Evolutionary conservation across 116 monocot species (phyloP).

Genomic region (Thalassia testudinum): DNA sequence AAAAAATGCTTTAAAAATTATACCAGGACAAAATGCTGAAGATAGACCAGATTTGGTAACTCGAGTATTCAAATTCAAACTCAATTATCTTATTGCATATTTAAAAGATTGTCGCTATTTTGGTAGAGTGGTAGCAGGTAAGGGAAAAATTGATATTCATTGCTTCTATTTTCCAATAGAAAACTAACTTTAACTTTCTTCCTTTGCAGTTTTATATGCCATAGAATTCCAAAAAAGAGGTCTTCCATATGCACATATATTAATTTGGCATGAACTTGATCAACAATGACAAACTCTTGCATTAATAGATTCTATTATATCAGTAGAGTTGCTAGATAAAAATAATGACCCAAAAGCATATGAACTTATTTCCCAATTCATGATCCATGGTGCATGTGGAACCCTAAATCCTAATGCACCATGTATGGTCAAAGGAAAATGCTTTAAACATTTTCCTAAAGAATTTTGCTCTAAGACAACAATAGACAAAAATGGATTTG

Average conservation of each 20-base stretch:
- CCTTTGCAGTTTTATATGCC: too few species aligned
- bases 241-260: not conserved
- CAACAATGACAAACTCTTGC: not conserved
- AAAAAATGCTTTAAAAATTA: not conserved
- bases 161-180: too few species aligned
- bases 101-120: not conserved
- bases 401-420: not conserved
- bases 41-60: not conserved
- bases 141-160: too few species aligned
- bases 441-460: not conserved
- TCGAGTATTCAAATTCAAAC: not conserved
- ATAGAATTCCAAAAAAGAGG: not conserved
- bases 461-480: not conserved
- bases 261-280: not conserved
- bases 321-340: not conserved
- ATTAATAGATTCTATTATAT: not conserved
- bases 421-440: not conserved
- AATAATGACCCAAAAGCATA: not conserved
- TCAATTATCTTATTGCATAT: not conserved
- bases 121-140: not conserved
- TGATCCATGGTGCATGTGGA: constrained; percentile 1
- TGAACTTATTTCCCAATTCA: not conserved
- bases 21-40: not conserved
- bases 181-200: too few species aligned
- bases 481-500: not conserved